Evolutionary conservation across 139 green algal genomes (phyloP).

Genomic region (Zygnema cylindricum): DNA sequence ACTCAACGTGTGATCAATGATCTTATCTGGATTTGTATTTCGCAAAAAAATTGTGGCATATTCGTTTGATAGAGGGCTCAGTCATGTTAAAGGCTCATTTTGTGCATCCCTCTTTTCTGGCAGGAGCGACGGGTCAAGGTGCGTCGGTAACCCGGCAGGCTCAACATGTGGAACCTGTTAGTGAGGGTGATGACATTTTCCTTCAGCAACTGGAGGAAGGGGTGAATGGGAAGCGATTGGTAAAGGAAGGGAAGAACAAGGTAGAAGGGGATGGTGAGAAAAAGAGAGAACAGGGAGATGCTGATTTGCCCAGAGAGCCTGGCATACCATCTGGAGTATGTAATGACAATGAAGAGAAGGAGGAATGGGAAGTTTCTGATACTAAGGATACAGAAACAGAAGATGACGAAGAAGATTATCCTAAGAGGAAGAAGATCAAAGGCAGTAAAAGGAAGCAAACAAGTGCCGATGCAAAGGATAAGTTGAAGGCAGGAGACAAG

Average conservation of each 20-base stretch:
- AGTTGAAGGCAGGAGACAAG: background rate
- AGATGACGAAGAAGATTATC: background rate
- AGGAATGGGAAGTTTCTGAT: background rate
- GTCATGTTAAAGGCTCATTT: too few species aligned
- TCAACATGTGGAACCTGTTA: background rate
- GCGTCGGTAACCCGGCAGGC: too few species aligned
- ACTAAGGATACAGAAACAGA: background rate
- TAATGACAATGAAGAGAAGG: background rate
- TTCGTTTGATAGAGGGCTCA: too few species aligned
- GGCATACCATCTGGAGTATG: background rate
- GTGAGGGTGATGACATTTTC: background rate
- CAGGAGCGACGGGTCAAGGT: too few species aligned
- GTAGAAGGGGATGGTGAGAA: background rate
- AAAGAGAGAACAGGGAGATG: background rate
- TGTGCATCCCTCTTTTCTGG: too few species aligned
- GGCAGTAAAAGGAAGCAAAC: background rate
- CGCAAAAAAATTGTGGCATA: too few species aligned
- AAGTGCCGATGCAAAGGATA: background rate
- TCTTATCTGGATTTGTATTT: too few species aligned
- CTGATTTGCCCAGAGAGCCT: background rate
- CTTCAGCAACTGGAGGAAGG: background rate
- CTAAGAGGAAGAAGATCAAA: background rate
- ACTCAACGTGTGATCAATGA: too few species aligned
- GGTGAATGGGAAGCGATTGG: background rate
- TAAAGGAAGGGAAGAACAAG: background rate